Conservation (phyloP, 768 basidiomycete genomes). For the Serendipita sp. region DNA sequence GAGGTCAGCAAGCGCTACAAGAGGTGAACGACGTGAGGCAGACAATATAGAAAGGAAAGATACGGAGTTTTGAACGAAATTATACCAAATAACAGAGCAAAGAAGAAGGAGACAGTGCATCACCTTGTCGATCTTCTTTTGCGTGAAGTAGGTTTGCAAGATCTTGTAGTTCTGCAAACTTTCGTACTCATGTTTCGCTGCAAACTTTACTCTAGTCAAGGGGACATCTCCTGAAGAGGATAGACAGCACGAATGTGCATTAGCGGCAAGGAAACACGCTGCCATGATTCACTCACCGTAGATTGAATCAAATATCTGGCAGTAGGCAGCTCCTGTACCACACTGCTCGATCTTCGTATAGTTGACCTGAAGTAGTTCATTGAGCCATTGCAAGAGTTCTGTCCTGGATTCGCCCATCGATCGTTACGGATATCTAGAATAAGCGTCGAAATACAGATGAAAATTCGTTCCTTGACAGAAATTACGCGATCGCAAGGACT, state of each 20-base stretch:
- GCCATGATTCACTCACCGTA: conserved; percentile 42
- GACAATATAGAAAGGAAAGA: too few species aligned
- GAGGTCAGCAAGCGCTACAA: too few species aligned
- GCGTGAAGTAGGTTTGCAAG: conserved; percentile 81
- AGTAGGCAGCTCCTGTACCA: conserved; percentile 82
- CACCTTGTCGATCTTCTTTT: conserved; percentile 88
- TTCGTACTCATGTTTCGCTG: conserved; percentile 91
- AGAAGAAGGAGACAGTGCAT: conserved; percentile 13
- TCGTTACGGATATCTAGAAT: neutral
- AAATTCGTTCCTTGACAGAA: too few species aligned
- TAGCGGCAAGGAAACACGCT: neutral
- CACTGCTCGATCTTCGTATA: conserved; percentile 90
- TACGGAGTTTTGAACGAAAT: neutral
- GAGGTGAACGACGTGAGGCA: too few species aligned
- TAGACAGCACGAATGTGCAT: conserved; percentile 1
- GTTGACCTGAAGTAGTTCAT: conserved; percentile 78
- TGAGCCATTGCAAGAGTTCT: conserved; percentile 84
- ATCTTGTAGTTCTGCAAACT: conserved; percentile 91
- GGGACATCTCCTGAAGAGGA: conserved; percentile 61
- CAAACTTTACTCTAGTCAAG: conserved; percentile 87
- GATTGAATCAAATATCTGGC: conserved; percentile 88
- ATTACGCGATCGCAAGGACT: too few species aligned
- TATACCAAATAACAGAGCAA: neutral
- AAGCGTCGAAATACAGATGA: too few species aligned
- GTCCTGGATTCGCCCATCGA: conserved; percentile 2